phyloP scores from a whole-genome alignment of 306 rosid species.

The Vigna trinervia region DNA sequence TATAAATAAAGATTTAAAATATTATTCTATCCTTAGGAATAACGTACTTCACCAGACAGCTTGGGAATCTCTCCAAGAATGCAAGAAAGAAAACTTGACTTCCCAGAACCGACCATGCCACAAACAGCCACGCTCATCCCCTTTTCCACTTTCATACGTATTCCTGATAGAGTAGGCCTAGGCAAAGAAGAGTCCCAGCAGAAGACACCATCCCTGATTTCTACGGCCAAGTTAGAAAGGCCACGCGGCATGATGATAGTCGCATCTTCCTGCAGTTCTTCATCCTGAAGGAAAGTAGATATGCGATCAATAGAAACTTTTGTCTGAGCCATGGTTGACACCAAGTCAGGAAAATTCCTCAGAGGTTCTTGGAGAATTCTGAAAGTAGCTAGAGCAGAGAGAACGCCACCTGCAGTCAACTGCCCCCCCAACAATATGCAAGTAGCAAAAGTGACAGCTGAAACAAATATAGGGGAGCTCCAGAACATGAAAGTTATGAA shows the following conservation, averaged over 20 bases:
- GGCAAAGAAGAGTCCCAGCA: conserved; percentile 72
- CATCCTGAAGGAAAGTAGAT: conserved; percentile 80
- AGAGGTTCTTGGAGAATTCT: conserved; percentile 96
- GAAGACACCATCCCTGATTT: conserved; percentile 72
- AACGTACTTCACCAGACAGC: conserved; percentile 81
- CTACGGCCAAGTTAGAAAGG: conserved; percentile 63
- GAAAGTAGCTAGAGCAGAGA: conserved; percentile 93
- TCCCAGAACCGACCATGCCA: conserved; percentile 91
- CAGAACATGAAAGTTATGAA: conserved; percentile 87
- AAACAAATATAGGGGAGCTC: conserved; percentile 95
- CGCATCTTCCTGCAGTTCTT: conserved; percentile 85
- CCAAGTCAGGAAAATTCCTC: conserved; percentile 91
- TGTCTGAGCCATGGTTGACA: conserved; percentile 94
- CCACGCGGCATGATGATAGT: conserved; percentile 70
- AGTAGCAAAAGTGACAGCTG: conserved; percentile 84
- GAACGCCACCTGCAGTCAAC: conserved; percentile 90
- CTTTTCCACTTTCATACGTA: conserved; percentile 69
- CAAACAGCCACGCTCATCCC: conserved; percentile 90
- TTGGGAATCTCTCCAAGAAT: conserved; percentile 92
- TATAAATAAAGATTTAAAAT: conserved; percentile 9
- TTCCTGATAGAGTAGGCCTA: conserved; percentile 71
- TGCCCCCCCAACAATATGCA: conserved; percentile 74
- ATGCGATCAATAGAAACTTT: conserved; percentile 89
- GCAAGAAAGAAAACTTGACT: conserved; percentile 85
- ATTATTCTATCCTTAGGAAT: conserved; percentile 28